Conservation (phyloP, 495 filamentous ascomycete species). For the Tetracladium marchalianum region DNA sequence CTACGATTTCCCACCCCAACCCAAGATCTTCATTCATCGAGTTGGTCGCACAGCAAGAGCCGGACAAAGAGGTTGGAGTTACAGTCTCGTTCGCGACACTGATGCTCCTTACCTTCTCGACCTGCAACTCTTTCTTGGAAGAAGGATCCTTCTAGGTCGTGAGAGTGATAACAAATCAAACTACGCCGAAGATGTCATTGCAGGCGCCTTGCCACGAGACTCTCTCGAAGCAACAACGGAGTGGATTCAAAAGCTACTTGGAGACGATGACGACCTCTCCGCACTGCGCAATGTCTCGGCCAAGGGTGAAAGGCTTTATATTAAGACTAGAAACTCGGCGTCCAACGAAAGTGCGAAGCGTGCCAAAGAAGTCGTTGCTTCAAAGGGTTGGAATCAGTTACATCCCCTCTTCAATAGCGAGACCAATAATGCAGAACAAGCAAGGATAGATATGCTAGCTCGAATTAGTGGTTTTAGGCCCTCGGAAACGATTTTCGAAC, state of each 20-base stretch:
- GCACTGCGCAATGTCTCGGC: constrained; percentile 58
- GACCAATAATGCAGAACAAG: constrained; percentile 49
- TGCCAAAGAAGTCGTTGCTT: constrained; percentile 59
- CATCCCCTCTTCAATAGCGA: constrained; percentile 71
- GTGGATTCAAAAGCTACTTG: constrained; percentile 64
- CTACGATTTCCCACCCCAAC: constrained; percentile 94
- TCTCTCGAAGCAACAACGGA: constrained; percentile 64
- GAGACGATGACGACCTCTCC: constrained; percentile 63
- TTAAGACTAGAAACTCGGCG: constrained; percentile 79
- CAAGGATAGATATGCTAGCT: constrained; percentile 75
- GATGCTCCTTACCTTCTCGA: constrained; percentile 89
- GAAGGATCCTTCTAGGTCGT: constrained; percentile 61
- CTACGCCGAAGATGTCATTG: constrained; percentile 70
- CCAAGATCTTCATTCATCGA: constrained; percentile 93
- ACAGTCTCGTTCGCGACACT: constrained; percentile 73
- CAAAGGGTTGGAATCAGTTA: constrained; percentile 56
- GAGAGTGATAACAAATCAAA: constrained; percentile 43
- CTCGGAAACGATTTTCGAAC: constrained; percentile 88
- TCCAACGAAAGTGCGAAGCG: constrained; percentile 81
- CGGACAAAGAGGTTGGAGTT: constrained; percentile 86
- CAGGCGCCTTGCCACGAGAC: constrained; percentile 62
- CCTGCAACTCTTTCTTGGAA: constrained; percentile 87
- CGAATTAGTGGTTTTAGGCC: constrained; percentile 80
- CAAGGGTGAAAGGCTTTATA: constrained; percentile 91
- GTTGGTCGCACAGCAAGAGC: constrained; percentile 93